These are phyloP conservation scores for Xerocomellus dryophilus DNA, from an alignment of 768 basidiomycete species.

Conservation along the genomic window DNA sequence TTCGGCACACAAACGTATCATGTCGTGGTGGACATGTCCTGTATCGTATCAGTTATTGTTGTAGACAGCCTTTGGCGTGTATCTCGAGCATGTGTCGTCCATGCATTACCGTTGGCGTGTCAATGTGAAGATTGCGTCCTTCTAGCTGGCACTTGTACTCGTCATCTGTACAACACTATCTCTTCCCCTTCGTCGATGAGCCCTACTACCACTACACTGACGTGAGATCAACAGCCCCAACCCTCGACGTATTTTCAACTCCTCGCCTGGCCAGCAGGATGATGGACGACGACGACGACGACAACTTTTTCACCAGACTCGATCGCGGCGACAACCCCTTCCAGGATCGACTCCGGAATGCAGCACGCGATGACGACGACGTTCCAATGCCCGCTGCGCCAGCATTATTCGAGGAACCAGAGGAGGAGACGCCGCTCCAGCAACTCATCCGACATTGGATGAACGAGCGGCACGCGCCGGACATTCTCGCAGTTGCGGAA, in stretches of 20 bases:
- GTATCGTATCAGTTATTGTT: conserved; percentile 12
- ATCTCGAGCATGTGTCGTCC: too few species aligned
- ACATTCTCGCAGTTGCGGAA: conserved; percentile 73
- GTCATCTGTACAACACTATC: background rate
- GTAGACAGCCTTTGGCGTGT: background rate
- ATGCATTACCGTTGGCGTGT: background rate
- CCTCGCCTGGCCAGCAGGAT: background rate
- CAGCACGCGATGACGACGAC: conserved; percentile 28
- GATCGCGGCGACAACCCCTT: conserved; percentile 19
- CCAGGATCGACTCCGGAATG: conserved; percentile 38
- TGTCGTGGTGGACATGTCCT: conserved; percentile 2
- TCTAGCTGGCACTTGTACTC: background rate
- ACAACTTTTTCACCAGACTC: conserved; percentile 31
- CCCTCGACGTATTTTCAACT: background rate
- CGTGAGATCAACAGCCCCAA: background rate
- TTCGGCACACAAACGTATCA: background rate
- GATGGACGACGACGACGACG: conserved; percentile 26
- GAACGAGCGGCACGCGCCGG: conserved; percentile 81
- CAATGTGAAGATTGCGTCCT: background rate
- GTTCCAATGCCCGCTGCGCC: conserved; percentile 29
- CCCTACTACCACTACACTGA: background rate
- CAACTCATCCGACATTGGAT: conserved; percentile 79
- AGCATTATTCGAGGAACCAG: conserved; percentile 33
- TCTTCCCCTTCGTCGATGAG: background rate
- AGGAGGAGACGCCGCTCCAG: conserved; percentile 58